A percentile compares a stretch with the other conserved stretches of the same genome.
phyloP scores from a whole-genome alignment of 371 early-diverging fungal genomes.

The Syncephalastrum sp. region DNA sequence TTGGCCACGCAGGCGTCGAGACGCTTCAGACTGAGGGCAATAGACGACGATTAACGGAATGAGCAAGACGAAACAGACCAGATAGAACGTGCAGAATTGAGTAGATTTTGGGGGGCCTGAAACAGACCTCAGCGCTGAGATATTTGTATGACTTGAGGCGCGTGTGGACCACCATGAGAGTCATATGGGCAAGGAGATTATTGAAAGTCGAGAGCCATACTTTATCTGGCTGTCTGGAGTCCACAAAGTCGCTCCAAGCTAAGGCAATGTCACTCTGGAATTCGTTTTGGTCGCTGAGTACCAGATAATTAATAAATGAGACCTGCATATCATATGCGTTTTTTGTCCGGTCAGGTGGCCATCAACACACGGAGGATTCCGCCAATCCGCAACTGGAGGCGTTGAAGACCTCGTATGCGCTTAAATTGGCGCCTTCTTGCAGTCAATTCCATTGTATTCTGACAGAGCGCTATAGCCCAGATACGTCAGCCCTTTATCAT shows the following conservation, averaged over 20 bases:
- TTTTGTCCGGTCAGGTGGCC: background rate
- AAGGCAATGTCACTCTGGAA: too few relatives aligned
- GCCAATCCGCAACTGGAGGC: constrained; percentile 16
- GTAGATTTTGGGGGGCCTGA: background rate
- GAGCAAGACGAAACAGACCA: background rate
- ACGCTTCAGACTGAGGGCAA: constrained; percentile 2
- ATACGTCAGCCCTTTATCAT: too few relatives aligned
- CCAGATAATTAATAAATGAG: background rate
- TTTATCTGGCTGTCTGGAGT: too few relatives aligned
- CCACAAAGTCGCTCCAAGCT: too few relatives aligned
- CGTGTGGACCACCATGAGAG: too few relatives aligned
- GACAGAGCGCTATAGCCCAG: constrained; percentile 12
- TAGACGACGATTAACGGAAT: background rate
- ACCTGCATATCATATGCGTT: constrained; percentile 13
- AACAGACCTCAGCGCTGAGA: too few relatives aligned
- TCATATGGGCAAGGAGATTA: too few relatives aligned
- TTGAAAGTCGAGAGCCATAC: too few relatives aligned
- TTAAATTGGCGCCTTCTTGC: constrained; percentile 12
- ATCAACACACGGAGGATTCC: constrained; percentile 8
- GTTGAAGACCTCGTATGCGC: constrained; percentile 16
- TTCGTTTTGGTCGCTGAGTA: too few relatives aligned
- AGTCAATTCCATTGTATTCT: constrained; percentile 20
- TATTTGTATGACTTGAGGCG: too few relatives aligned
- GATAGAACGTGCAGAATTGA: too few relatives aligned
- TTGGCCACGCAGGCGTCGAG: constrained; percentile 6